Evolutionary conservation across 2,329 filamentous ascomycete genomes (phyloP).

Genomic region (Trichoderma koningiopsis): DNA sequence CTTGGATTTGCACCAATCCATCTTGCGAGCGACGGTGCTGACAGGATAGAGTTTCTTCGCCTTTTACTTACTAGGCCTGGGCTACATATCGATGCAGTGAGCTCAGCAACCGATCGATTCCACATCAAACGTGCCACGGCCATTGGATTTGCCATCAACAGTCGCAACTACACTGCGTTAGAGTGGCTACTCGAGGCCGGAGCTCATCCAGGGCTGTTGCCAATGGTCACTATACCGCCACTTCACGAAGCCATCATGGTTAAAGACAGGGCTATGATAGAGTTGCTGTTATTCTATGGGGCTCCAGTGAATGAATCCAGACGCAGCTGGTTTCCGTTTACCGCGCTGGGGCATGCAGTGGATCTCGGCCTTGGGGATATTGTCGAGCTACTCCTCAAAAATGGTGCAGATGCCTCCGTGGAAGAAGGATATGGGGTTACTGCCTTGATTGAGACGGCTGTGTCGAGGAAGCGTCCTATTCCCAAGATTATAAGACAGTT

Average conservation of each 20-base stretch:
- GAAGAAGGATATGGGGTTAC: constrained; percentile 30
- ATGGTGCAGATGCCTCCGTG: constrained; percentile 32
- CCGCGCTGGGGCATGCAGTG: constrained; percentile 31
- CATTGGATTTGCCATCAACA: constrained; percentile 26
- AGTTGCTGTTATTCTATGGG: constrained; percentile 27
- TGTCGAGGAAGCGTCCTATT: background rate
- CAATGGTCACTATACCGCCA: constrained; percentile 18
- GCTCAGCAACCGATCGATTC: background rate
- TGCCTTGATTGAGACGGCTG: constrained; percentile 27
- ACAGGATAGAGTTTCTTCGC: constrained; percentile 26
- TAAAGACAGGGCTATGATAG: constrained; percentile 22
- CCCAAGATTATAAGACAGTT: constrained; percentile 27
- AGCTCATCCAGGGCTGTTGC: constrained; percentile 27
- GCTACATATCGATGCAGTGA: constrained; percentile 19
- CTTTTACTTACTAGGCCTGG: constrained; percentile 17
- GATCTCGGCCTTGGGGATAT: constrained; percentile 25
- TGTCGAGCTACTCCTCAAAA: constrained; percentile 29
- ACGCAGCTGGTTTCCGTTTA: constrained; percentile 13
- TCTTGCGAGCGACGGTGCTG: constrained; percentile 17
- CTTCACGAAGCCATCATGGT: constrained; percentile 24
- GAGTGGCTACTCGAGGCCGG: constrained; percentile 29
- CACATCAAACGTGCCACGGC: background rate
- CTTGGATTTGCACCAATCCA: constrained; percentile 24
- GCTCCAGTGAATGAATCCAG: constrained; percentile 27
- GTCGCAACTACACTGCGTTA: constrained; percentile 20